Percentiles rank a stretch among this genome's conserved stretches.
phyloP scores from a whole-genome alignment of 2,329 filamentous ascomycete species.

The Colletotrichum horii region DNA sequence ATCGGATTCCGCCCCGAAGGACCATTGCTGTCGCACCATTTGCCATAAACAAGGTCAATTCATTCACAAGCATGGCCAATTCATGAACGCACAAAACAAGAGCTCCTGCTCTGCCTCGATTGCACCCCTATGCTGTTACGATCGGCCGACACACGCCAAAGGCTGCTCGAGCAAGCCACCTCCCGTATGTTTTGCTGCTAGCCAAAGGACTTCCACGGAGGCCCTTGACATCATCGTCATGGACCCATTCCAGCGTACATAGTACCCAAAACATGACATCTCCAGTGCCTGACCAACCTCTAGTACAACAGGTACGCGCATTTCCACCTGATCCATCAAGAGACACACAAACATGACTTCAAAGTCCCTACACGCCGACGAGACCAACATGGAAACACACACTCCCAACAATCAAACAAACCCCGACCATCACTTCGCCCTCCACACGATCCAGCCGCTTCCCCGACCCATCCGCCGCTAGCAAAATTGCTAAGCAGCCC shows the following conservation, averaged over 20 bases:
- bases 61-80: neutral
- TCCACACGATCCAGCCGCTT: neutral
- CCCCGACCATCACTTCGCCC: neutral
- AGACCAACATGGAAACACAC: neutral
- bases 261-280: neutral
- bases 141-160: neutral
- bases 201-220: neutral
- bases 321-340: neutral
- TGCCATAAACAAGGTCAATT: rapidly evolving
- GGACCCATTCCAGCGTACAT: neutral
- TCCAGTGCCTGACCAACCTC: neutral
- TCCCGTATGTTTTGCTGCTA: neutral
- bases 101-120: neutral
- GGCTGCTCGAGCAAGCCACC: neutral
- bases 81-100: neutral
- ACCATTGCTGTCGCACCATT: neutral
- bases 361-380: neutral
- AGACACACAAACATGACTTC: neutral
- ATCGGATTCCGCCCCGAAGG: neutral
- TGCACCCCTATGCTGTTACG: neutral
- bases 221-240: neutral
- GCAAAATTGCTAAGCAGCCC: neutral
- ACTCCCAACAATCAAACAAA: neutral
- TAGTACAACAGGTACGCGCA: neutral
- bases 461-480: neutral